Percentiles rank a stretch among this genome's conserved stretches.
Evolutionary conservation across 768 basidiomycete species (phyloP).

Genomic region (Cystobasidium onofrii): DNA sequence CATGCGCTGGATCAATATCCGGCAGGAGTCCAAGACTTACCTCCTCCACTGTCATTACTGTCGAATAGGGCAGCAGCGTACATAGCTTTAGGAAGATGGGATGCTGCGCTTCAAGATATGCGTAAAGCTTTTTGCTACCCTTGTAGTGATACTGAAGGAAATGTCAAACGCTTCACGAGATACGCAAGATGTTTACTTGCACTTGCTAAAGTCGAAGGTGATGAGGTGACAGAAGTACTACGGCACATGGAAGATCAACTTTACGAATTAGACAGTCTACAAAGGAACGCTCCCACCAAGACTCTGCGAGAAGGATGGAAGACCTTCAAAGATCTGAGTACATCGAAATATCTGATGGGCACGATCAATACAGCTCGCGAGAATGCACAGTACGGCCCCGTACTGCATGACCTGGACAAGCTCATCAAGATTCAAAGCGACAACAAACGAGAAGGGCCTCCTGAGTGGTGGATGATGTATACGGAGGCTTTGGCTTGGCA

Average conservation of each 20-base stretch:
- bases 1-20: constrained; percentile 7
- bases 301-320: neutral
- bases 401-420: neutral
- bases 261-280: neutral
- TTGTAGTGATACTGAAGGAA: constrained; percentile 11
- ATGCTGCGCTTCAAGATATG: constrained; percentile 19
- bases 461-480: constrained; percentile 19
- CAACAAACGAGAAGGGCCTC: neutral
- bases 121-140: constrained; percentile 12
- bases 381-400: neutral
- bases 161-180: constrained; percentile 13
- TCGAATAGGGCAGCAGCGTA: constrained; percentile 25
- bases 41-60: constrained; percentile 13
- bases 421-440: neutral
- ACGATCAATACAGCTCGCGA: neutral
- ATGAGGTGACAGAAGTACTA: constrained; percentile 1
- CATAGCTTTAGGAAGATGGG: constrained; percentile 8
- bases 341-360: neutral
- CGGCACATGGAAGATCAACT: constrained; percentile 15
- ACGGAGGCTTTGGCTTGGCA: constrained; percentile 17
- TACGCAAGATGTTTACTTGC: constrained; percentile 8
- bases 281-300: neutral
- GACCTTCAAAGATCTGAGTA: neutral
- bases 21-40: neutral
- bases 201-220: constrained; percentile 5